These are phyloP conservation scores for Sugiyamaella paludigena DNA, from an alignment of 1,139 yeast genomes.

Conservation along the genomic window DNA sequence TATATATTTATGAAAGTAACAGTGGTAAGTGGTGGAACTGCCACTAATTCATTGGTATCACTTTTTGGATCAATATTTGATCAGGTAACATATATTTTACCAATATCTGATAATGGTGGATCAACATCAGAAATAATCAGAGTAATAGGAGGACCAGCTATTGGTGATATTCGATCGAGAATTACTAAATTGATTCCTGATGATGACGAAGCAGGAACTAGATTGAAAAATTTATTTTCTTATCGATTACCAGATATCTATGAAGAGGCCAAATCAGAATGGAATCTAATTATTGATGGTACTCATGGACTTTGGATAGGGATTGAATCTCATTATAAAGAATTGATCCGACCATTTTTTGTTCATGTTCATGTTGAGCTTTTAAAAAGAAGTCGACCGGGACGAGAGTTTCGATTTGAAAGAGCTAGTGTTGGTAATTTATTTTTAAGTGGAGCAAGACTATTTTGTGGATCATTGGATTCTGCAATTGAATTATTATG, in stretches of 20 bases:
- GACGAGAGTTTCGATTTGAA: slow-evolving; percentile 62
- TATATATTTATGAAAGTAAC: slow-evolving; percentile 26
- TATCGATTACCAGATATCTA: slow-evolving; percentile 58
- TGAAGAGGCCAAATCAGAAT: slow-evolving; percentile 58
- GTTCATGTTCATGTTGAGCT: slow-evolving; percentile 78
- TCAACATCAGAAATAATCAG: slow-evolving; percentile 89
- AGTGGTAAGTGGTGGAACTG: slow-evolving; percentile 69
- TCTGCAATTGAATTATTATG: slow-evolving; percentile 75
- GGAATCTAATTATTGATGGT: slow-evolving; percentile 81
- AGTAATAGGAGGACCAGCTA: slow-evolving; percentile 91
- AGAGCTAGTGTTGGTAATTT: slow-evolving; percentile 84
- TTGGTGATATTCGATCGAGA: slow-evolving; percentile 86
- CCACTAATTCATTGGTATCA: slow-evolving; percentile 61
- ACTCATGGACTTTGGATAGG: slow-evolving; percentile 65
- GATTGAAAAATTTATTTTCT: slow-evolving; percentile 47
- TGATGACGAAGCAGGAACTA: slow-evolving; percentile 37
- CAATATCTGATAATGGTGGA: slow-evolving; percentile 92
- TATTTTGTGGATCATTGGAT: slow-evolving; percentile 81
- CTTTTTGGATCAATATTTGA: slow-evolving; percentile 44
- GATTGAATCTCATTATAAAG: slow-evolving; percentile 62
- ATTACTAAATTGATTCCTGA: slow-evolving; percentile 67
- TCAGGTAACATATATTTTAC: slow-evolving; percentile 63
- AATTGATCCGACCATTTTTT: slow-evolving; percentile 72
- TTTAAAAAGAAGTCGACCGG: slow-evolving; percentile 61
- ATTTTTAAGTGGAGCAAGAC: slow-evolving; percentile 75